A percentile compares a stretch with the other conserved stretches of the same genome.
phyloP scores from a whole-genome alignment of 2,329 filamentous ascomycete genomes.

The Pseudogymnoascus sp. region DNA sequence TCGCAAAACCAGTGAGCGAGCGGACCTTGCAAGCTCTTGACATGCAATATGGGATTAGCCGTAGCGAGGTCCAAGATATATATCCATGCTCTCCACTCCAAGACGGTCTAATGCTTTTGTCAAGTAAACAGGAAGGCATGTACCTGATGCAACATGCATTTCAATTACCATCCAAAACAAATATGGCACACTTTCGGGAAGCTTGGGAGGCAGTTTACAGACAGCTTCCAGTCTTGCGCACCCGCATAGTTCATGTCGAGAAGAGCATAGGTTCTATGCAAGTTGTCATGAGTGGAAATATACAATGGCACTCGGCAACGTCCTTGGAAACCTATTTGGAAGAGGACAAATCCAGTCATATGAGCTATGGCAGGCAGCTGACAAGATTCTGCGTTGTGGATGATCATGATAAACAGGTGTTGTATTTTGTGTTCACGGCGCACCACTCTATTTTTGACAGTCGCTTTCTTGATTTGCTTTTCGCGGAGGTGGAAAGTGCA shows the following conservation, averaged over 20 bases:
- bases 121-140: slow-evolving; percentile 25
- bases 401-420: not conserved
- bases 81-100: slow-evolving; percentile 33
- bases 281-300: not conserved
- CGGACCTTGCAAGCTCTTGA: not conserved
- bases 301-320: not conserved
- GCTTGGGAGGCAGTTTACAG: slow-evolving; percentile 15
- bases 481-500: not conserved
- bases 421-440: slow-evolving; percentile 4
- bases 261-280: not conserved
- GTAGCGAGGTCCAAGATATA: slow-evolving; percentile 27
- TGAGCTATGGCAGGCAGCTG: not conserved
- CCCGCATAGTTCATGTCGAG: slow-evolving; percentile 13
- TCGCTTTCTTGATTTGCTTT: not conserved
- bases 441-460: slow-evolving; percentile 9
- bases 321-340: not conserved
- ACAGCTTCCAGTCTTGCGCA: slow-evolving; percentile 13
- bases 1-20: not conserved
- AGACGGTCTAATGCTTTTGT: slow-evolving; percentile 32
- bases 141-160: slow-evolving; percentile 30
- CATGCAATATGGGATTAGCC: not conserved
- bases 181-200: slow-evolving; percentile 16
- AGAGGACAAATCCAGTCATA: not conserved
- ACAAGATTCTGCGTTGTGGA: not conserved
- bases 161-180: slow-evolving; percentile 17